Evolutionary conservation across 257 asterid species (phyloP), one percentile per base, ranked within the genome.

Genomic region (Eucommia ulmoides): DNA sequence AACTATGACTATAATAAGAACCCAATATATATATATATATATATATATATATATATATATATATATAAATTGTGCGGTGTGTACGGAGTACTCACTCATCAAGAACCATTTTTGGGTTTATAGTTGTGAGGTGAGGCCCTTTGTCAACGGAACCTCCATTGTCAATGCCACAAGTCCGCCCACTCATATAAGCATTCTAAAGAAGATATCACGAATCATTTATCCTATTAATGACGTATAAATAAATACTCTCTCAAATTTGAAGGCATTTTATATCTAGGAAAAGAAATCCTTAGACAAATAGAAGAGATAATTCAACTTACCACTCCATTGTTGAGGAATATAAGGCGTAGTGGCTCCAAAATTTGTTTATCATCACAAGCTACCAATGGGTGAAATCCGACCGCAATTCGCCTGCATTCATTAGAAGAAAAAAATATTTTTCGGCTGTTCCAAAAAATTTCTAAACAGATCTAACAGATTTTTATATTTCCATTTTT

Each of bases 391-490:
- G 69, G 73, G 69, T 79, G 69, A 58, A 66, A 41, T 57, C 93
- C 88, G 7, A 68, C 52, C 41, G 60, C 74, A 62, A 82, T 53
- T 65, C 62, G 67, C 93, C 93, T 82, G 78, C 46, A 58, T 48
- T 53, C 49, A 48, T 41, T 15, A 42, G 18, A 45, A 38, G 2
- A 44, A 20, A 53, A 48, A 24, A 33, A 47, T n/a, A n/a, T n/a
- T n/a, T n/a, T n/a, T n/a, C n/a, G n/a, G n/a, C n/a, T n/a, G n/a
- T n/a, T n/a, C n/a, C n/a, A n/a, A n/a, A n/a, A n/a, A n/a, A n/a
- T n/a, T n/a, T n/a, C n/a, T n/a, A n/a, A n/a, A n/a, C n/a, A n/a
- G n/a, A n/a, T n/a, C n/a, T n/a, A n/a, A n/a, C n/a, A n/a, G n/a
- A n/a, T n/a, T n/a, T n/a, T n/a, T n/a, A n/a, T n/a, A n/a, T n/a